Conservation (phyloP, 1,284 basidiomycete species). For the Anthracocystis setariae region DNA sequence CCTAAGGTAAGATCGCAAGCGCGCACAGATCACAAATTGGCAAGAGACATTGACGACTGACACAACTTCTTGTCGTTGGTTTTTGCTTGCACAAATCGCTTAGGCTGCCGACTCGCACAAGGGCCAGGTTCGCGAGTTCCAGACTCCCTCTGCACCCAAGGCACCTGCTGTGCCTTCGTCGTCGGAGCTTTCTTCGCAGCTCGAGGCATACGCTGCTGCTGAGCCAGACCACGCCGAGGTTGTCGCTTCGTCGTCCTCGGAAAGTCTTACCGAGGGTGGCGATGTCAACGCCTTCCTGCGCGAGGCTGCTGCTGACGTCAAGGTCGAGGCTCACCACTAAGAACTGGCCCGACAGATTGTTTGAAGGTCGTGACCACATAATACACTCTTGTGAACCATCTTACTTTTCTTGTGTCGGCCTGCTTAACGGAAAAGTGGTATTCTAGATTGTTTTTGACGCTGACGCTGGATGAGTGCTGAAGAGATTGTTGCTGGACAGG, state of each 20-base stretch:
- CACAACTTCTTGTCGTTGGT: background rate
- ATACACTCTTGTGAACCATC: slow-evolving; percentile 10
- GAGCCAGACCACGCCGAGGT: slow-evolving; percentile 63
- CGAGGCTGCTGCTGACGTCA: slow-evolving; percentile 61
- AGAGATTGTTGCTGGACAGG: background rate
- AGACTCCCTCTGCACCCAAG: slow-evolving; percentile 68
- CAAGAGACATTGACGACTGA: background rate
- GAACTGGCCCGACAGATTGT: background rate
- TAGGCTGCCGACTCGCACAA: slow-evolving; percentile 66
- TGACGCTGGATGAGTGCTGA: background rate
- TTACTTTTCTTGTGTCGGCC: slow-evolving; percentile 8
- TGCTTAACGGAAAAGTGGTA: slow-evolving; percentile 10
- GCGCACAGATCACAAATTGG: slow-evolving; percentile 12
- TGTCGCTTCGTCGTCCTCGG: slow-evolving; percentile 35
- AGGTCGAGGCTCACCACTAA: slow-evolving; percentile 66
- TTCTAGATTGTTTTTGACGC: slow-evolving; percentile 14
- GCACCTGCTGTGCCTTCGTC: slow-evolving; percentile 68
- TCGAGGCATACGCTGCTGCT: slow-evolving; percentile 68
- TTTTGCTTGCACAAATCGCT: background rate
- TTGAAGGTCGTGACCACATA: background rate
- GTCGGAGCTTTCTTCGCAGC: slow-evolving; percentile 68
- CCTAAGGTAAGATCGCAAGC: slow-evolving; percentile 58
- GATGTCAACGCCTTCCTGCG: slow-evolving; percentile 68
- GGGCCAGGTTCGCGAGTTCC: slow-evolving; percentile 69
- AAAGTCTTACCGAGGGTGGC: slow-evolving; percentile 56